phyloP scores from a whole-genome alignment of 139 green algal genomes.

The Chlorella vulgaris region DNA sequence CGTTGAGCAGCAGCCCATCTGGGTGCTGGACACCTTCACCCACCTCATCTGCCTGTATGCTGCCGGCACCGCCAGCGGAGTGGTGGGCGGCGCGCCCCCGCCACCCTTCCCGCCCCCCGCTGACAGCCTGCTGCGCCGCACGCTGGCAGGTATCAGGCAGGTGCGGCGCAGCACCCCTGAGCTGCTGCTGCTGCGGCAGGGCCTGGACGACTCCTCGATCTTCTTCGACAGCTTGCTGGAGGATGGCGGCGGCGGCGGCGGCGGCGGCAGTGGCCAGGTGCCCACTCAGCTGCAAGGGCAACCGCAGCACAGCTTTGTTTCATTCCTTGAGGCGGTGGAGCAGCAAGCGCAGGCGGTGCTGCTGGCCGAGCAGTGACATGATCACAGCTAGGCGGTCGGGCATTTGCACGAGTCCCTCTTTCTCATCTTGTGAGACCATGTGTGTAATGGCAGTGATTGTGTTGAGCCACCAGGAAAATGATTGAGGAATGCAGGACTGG shows the following conservation, averaged over 20 bases:
- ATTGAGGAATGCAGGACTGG: too few species aligned
- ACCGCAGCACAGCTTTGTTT: background rate
- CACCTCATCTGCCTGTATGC: slow-evolving; percentile 59
- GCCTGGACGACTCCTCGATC: slow-evolving; percentile 48
- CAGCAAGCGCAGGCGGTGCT: background rate
- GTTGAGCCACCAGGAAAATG: too few species aligned
- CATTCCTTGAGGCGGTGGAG: background rate
- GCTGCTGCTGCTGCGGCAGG: slow-evolving; percentile 69
- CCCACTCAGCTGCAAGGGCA: background rate
- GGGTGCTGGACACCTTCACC: slow-evolving; percentile 86
- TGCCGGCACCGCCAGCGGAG: too few species aligned
- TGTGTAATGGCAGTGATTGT: too few species aligned
- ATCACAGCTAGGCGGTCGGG: too few species aligned
- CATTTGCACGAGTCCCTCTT: too few species aligned
- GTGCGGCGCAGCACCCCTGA: slow-evolving; percentile 65
- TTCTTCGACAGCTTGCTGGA: slow-evolving; percentile 80
- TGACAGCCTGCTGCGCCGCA: slow-evolving; percentile 48
- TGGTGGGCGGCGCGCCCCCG: slow-evolving; percentile 20
- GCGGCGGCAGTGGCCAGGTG: background rate
- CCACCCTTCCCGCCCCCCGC: slow-evolving; percentile 77
- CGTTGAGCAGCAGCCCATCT: slow-evolving; percentile 69
- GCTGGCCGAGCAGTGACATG: background rate
- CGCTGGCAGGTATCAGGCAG: slow-evolving; percentile 54
- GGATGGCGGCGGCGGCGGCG: slow-evolving; percentile 44
- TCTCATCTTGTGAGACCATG: too few species aligned